Base-by-base conservation (phyloP, 768 basidiomycete species). In the Boletellus ananiceps region DNA sequence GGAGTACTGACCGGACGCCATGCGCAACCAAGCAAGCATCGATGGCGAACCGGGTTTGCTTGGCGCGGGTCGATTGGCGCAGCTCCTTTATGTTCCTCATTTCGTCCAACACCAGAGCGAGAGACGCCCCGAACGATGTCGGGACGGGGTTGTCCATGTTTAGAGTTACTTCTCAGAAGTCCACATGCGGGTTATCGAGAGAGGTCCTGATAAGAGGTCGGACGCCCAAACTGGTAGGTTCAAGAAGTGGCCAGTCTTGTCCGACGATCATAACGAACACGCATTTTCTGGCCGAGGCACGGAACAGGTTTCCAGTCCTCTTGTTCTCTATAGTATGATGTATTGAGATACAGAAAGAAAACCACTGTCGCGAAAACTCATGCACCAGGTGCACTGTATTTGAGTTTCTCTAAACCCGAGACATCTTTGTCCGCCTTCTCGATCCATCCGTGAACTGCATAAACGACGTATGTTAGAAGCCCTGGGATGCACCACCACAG, bases 321-420 rank as follows among this genome's bases (percentile, higher is more conserved):
- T 11, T 9, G 29, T 25, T 25, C 23, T 25, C 23, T 25, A 25
- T 25, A 25, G 23, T 25, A 29, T 8, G 29, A 11, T 29, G 29
- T 11, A 29, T 29, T 27, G 27, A 8, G 29, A 29, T 29, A 2
- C 2, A 29, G 29, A 29, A 29, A 29, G 29, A 29, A 11, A 25
- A 25, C 23, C 29, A 29, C 29, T 27, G 27, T 8, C 8, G 8
- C 27, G 8, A 27, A 19, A 15, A 15, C 21, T 71, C 59, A 81
- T 44, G 82, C 81, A 5, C 83, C 80, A 21, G 73, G 76, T 9
- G 81, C 75, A 8, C 57, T 56, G 53, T 86, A 86, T 57, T 70
- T 76, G 65, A 84, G 64, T 13, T 62, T 65, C 59, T 84, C 79
- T 25, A 86, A 64, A 36, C 74, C 70, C 1, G 69, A 66, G 16